A percentile compares a stretch with the other conserved stretches of the same genome.
Conservation (phyloP, 768 basidiomycete genomes). For the Phlebiopsis gigantea region DNA sequence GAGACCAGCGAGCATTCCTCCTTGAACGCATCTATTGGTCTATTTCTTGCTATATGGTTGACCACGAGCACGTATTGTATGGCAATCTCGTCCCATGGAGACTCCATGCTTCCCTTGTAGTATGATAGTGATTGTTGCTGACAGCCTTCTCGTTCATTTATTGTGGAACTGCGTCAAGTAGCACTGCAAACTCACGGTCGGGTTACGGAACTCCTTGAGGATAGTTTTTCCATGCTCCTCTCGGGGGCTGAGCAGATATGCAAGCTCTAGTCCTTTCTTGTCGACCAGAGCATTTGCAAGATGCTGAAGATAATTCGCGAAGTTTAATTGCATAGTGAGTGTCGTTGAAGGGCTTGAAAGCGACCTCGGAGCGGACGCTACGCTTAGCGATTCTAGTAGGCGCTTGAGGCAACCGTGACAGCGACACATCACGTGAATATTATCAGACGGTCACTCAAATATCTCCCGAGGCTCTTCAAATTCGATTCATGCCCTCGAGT, state of each 20-base stretch:
- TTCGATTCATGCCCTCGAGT: no score
- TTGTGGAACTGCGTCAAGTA: background rate
- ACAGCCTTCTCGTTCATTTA: background rate
- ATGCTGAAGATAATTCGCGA: conserved; percentile 54
- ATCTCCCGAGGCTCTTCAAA: no score
- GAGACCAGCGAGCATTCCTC: conserved; percentile 71
- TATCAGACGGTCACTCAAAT: background rate
- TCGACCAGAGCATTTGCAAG: conserved; percentile 54
- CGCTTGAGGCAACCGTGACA: background rate
- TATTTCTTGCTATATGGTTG: conserved; percentile 61
- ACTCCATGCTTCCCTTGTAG: conserved; percentile 61
- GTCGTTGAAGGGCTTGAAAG: background rate
- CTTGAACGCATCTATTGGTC: conserved; percentile 70
- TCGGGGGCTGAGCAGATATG: conserved; percentile 70
- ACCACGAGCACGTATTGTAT: conserved; percentile 78
- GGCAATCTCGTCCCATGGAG: conserved; percentile 84
- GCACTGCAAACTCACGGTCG: conserved; percentile 32
- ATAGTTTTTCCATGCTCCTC: conserved; percentile 74
- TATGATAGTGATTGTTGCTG: conserved; percentile 28
- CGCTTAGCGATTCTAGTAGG: background rate
- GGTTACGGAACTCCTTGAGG: conserved; percentile 64
- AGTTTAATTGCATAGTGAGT: conserved; percentile 30
- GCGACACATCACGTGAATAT: background rate
- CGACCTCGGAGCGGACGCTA: background rate
- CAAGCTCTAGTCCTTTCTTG: conserved; percentile 65